Percentiles rank a stretch among this genome's conserved stretches.
Evolutionary conservation across 805 yeast species (phyloP).

Genomic region (Teunomyces lycoperdinae): DNA sequence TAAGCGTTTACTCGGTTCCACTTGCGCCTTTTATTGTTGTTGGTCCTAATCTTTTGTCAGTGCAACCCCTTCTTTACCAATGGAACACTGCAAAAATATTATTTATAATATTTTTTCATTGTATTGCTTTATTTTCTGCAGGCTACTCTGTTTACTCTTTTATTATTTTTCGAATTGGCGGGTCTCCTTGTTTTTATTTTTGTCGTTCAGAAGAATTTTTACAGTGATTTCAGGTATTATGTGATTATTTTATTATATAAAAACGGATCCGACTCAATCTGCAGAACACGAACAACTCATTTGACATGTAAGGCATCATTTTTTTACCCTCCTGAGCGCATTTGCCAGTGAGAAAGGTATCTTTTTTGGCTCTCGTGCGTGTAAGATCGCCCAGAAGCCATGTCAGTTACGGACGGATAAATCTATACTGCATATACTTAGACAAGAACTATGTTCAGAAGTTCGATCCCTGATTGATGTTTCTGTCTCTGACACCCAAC

Average conservation of each 20-base stretch:
- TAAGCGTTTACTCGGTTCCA: neutral
- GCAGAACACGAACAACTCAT: too few species aligned
- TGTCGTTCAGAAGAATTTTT: too few species aligned
- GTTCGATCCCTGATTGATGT: slow-evolving; percentile 46
- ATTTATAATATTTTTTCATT: neutral
- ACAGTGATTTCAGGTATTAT: too few species aligned
- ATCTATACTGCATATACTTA: neutral
- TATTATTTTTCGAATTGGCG: too few species aligned
- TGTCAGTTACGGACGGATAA: neutral
- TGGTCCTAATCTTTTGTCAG: neutral
- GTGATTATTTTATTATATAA: too few species aligned
- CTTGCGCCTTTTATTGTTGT: neutral
- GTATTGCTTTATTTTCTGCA: neutral
- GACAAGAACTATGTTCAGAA: slow-evolving; percentile 19
- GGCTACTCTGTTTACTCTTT: too few species aligned
- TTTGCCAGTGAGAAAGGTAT: neutral
- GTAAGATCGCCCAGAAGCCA: neutral
- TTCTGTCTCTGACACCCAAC: slow-evolving; percentile 46
- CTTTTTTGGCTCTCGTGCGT: neutral
- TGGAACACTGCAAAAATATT: neutral
- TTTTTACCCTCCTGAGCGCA: too few species aligned
- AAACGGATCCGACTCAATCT: too few species aligned
- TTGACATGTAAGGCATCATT: too few species aligned
- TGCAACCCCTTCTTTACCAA: neutral
- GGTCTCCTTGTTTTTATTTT: too few species aligned